Evolutionary conservation across 805 yeast genomes (phyloP), one percentile per base, ranked within the genome.

Genomic region (Pichia occidentalis): DNA sequence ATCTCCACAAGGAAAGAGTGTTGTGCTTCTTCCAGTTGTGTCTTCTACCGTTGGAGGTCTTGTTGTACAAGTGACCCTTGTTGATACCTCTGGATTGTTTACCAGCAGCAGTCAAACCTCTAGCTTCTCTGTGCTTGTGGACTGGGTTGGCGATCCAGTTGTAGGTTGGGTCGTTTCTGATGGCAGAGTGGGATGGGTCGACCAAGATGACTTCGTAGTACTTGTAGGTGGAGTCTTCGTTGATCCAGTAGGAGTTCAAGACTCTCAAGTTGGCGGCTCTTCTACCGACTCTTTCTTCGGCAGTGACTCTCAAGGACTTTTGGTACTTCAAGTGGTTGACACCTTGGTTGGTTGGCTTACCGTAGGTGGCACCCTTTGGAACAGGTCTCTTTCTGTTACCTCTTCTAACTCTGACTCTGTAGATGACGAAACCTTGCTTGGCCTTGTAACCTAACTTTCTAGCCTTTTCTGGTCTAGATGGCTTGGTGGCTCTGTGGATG

Each of bases 331-430:
- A 85, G 73, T 92, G 97, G 79, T 79, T 80, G 59, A 92, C 92
- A 85, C 98, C 98, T 77, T 86, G 95, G 95, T 92, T 92, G 78
- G 98, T 92, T 82, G 98, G 98, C 85, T 92, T 92, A 85, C 98
- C 98, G 82, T 92, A 90, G 69, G 97, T 92, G 65, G 97, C 97
- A 85, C 98, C 98, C 92, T 92, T 92, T 77, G 94, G 87, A 63
- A 83, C 97, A 63, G 97, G 97, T 77, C 95, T 86, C 96, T 92
- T 92, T 85, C 98, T 88, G 80, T 90, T 90, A 80, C 98, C 98
- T 76, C 98, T 85, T 77, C 97, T 86, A 64, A 92, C 97, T 75
- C 98, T 86, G 72, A 90, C 75, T 73, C 98, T 83, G 96, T 75
- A 92, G 80, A 92, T 78, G 57, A 85, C 96, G 70, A 85, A 92